phyloP scores from a whole-genome alignment of 2,329 filamentous ascomycete genomes.

The Beauveria pseudobassiana region DNA sequence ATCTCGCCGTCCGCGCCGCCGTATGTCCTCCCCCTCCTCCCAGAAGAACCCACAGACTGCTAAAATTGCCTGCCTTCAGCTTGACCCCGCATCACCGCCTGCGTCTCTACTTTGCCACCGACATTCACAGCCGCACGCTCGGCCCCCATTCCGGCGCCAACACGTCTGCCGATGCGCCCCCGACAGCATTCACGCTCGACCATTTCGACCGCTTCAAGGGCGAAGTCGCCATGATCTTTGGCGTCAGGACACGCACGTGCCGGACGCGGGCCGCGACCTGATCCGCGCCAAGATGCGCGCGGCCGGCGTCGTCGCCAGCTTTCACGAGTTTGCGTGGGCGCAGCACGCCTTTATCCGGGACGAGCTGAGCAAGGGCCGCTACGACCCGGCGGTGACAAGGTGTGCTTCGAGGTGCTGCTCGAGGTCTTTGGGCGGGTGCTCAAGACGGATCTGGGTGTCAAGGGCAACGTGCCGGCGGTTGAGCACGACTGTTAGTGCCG shows the following conservation, averaged over 20 bases:
- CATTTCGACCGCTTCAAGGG: constrained; percentile 62
- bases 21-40: constrained; percentile 28
- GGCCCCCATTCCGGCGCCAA: constrained; percentile 51
- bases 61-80: constrained; percentile 22
- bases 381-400: constrained; percentile 81
- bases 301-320: constrained; percentile 65
- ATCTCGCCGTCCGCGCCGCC: constrained; percentile 59
- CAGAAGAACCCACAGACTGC: too few relatives aligned
- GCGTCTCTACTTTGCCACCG: constrained; percentile 86
- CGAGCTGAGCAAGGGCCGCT: constrained; percentile 87
- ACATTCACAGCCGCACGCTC: constrained; percentile 74
- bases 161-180: constrained; percentile 29
- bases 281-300: constrained; percentile 78
- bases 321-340: constrained; percentile 87
- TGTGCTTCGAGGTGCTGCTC: constrained; percentile 85
- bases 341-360: constrained; percentile 94
- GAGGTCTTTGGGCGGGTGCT: constrained; percentile 76
- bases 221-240: constrained; percentile 85
- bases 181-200: constrained; percentile 41
- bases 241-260: constrained; percentile 85
- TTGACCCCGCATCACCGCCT: constrained; percentile 70
- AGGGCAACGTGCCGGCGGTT: constrained; percentile 52
- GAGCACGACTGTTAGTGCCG: constrained; percentile 61
- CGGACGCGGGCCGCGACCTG: constrained; percentile 71
- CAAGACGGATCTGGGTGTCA: constrained; percentile 70